Evolutionary conservation across 2,329 filamentous ascomycete genomes (phyloP), one percentile per base, ranked within the genome.

Genomic region (Passalora sequoiae): DNA sequence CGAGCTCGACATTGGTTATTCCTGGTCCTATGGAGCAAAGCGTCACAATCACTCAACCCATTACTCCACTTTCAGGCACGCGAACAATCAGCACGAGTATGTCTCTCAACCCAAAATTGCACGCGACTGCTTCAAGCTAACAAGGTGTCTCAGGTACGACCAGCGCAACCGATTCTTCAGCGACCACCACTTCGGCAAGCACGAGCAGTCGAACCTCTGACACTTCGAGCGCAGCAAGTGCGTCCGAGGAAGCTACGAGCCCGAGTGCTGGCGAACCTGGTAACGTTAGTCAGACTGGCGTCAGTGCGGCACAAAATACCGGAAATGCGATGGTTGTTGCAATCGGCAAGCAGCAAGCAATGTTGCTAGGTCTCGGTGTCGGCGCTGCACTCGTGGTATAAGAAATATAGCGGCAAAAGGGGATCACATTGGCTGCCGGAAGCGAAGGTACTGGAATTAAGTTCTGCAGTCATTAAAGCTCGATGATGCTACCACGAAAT

Each of bases 291-390:
- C 20, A 29, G 43, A 45, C 37, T n/a, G 43, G 43, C 12, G 37
- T 40, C 4, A 37, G 38, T 30, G 36, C 32, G 12, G 38, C 36
- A 17, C 43, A 45, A 38, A 36, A 27, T 16, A 31, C 43, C 7
- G 30, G 24, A 28, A 22, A 16, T 40, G 37, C 25, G 25, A 31
- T 15, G 20, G n/a, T 13, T 4, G n/a, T 13, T 4, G 39, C 8
- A 17, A 20, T 39, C 15, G 19, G 29, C 6, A 17, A 27, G 22
- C 27, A 36, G 35, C 44, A 47, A 35, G 39, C 29, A 12, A 13
- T 47, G 7, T 39, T 47, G 22, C n/a, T 47, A 28, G 44, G 44
- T 1, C 13, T 47, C 33, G 44, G 44, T 4, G 33, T 38, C 28
- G 44, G 33, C 4, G 44, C 39, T 29, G 44, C 28, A 3, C 4